Conservation (phyloP, 2,329 filamentous ascomycete species). For the Cucurbitaria berberidis region DNA sequence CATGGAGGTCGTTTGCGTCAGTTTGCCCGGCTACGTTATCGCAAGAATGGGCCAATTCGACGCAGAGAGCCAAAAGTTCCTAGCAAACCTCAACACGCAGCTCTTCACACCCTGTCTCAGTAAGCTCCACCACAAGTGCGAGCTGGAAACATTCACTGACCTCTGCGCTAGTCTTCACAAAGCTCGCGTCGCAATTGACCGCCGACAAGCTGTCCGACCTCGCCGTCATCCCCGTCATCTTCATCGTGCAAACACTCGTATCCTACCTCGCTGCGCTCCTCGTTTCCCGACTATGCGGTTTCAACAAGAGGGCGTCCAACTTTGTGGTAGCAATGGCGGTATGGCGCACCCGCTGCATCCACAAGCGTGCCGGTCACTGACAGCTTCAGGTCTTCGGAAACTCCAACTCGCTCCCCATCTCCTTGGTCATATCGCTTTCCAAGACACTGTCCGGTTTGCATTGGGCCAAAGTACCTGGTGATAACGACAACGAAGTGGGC, state of each 20-base stretch:
- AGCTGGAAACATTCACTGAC: slow-evolving; percentile 12
- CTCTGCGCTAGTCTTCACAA: slow-evolving; percentile 78
- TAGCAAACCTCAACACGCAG: slow-evolving; percentile 94
- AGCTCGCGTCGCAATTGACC: slow-evolving; percentile 91
- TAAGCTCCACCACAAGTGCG: slow-evolving; percentile 50
- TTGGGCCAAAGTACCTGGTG: slow-evolving; percentile 88
- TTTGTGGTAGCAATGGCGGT: slow-evolving; percentile 96
- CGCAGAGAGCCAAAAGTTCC: slow-evolving; percentile 93
- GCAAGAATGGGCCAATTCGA: slow-evolving; percentile 91
- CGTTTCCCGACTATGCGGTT: slow-evolving; percentile 77
- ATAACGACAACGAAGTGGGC: slow-evolving; percentile 93
- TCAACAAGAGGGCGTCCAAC: slow-evolving; percentile 85
- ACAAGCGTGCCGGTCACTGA: slow-evolving; percentile 17
- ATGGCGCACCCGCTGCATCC: slow-evolving; percentile 35
- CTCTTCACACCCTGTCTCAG: slow-evolving; percentile 96
- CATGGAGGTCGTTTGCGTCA: slow-evolving; percentile 93
- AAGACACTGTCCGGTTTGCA: slow-evolving; percentile 91
- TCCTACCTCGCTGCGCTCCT: slow-evolving; percentile 78
- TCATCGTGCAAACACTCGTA: slow-evolving; percentile 82
- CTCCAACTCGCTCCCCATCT: slow-evolving; percentile 97
- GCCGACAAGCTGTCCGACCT: slow-evolving; percentile 89
- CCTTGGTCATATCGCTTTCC: slow-evolving; percentile 89
- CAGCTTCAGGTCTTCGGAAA: slow-evolving; percentile 81
- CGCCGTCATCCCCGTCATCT: slow-evolving; percentile 94
- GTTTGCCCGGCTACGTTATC: slow-evolving; percentile 90